A percentile compares a stretch with the other conserved stretches of the same genome.
Evolutionary conservation across 1,284 basidiomycete genomes (phyloP).

Genomic region (Wallemia hederae): DNA sequence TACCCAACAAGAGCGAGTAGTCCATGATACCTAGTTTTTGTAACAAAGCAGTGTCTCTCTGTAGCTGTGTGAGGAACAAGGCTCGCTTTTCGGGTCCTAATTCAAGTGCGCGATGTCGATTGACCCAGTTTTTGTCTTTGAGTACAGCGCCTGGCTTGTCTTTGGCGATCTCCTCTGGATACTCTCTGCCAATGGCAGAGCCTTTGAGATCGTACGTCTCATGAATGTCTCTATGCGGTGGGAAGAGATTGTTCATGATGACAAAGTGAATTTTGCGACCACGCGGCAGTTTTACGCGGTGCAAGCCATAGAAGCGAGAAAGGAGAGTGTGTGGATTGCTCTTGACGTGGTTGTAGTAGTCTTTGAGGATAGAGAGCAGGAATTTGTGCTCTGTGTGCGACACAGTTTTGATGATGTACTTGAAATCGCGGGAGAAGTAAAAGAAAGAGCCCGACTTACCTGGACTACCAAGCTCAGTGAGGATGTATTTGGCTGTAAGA

Average conservation of each 20-base stretch:
- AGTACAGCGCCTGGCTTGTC: constrained; percentile 61
- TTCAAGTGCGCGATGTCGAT: constrained; percentile 43
- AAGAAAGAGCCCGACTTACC: constrained; percentile 97
- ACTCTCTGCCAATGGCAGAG: constrained; percentile 62
- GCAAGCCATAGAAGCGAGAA: constrained; percentile 80
- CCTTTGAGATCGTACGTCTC: constrained; percentile 96
- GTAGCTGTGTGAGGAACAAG: constrained; percentile 60
- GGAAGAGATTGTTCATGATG: constrained; percentile 99
- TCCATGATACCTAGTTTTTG: constrained; percentile 75
- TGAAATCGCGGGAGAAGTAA: constrained; percentile 94
- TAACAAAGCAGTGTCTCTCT: constrained; percentile 59
- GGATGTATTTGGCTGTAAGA: constrained; percentile 85
- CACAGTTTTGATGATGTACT: constrained; percentile 99
- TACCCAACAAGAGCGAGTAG: constrained; percentile 75
- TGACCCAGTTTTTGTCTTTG: constrained; percentile 93
- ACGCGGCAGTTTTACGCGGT: constrained; percentile 79
- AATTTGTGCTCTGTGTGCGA: constrained; percentile 84
- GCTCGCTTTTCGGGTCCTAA: constrained; percentile 82
- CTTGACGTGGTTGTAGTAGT: constrained; percentile 66
- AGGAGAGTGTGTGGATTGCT: constrained; percentile 78
- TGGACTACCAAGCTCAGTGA: constrained; percentile 91
- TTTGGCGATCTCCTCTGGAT: constrained; percentile 52
- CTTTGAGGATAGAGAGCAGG: constrained; percentile 48
- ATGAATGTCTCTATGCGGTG: constrained; percentile 85
- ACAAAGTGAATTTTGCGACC: constrained; percentile 95